Evolutionary conservation across 805 yeast species (phyloP), one percentile per base, ranked within the genome.

Genomic region (Starmerella apicola): DNA sequence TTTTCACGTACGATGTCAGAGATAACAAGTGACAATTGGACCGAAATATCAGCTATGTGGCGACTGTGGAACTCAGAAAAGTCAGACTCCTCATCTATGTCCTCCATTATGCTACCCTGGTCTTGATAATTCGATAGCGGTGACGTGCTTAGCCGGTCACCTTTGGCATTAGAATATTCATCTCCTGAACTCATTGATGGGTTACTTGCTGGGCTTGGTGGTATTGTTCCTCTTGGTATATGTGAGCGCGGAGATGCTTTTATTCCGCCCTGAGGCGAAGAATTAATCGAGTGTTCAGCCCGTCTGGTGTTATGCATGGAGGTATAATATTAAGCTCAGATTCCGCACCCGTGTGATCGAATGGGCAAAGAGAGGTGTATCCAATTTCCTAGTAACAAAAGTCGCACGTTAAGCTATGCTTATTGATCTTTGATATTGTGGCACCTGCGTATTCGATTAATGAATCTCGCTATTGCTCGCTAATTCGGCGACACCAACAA

Each of bases 11-110:
- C 82, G 19, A 88, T 67, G 30, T 82, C 80, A 34, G 72, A 68
- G 21, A 91, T 63, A 91, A 86, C 83, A 39, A 95, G 65, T 1
- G 94, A 66, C 24, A 88, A 76, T 25, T 88, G 63, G 1, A 68
- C 64, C 28, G 86, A 74, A 32, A 88, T 60, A 50, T 81, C 91
- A 16, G 76, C 74, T 41, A 76, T 65, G 10, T 81, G 69, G 52
- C 94, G 81, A 31, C 73, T 66, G 47, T 72, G 70, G 59, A 78
- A 85, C 4, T 29, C 40, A 3, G 23, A 36, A 3, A n/a, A 27
- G 17, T 34, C 33, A 13, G 26, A 3, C 4, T 22, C 39, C 10
- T 20, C 25, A 18, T 4, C 34, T 15, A 13, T 21, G 24, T 33
- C 32, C 15, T 32, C 25, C 8, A 17, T 20, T 5, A 32, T 32